Conservation (phyloP, 106 monocot species). For the Chionographis japonica region DNA sequence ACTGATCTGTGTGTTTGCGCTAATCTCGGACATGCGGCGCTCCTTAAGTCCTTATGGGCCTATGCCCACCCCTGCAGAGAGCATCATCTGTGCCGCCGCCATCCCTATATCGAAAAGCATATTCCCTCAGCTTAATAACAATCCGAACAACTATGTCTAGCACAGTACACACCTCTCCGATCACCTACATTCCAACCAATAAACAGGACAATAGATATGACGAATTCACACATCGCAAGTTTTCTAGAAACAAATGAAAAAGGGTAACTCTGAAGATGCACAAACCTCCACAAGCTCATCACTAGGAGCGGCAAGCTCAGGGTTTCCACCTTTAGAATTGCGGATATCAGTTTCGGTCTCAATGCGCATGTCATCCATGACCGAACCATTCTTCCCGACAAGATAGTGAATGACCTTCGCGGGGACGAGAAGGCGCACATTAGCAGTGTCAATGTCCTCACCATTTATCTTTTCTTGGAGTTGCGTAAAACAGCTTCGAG, state of each 20-base stretch:
- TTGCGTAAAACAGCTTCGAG: constrained; percentile 80
- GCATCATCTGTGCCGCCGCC: neutral
- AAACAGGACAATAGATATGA: too few relatives aligned
- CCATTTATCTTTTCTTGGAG: constrained; percentile 89
- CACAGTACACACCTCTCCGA: constrained; percentile 51
- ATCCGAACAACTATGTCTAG: constrained; percentile 83
- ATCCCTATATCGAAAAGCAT: constrained; percentile 63
- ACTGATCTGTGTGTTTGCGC: too few relatives aligned
- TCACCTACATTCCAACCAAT: constrained; percentile 33
- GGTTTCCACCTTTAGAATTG: constrained; percentile 82
- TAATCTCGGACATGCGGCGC: too few relatives aligned
- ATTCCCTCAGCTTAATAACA: constrained; percentile 73
- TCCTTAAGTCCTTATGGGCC: too few relatives aligned
- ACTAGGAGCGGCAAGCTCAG: constrained; percentile 42
- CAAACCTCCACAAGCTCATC: constrained; percentile 92
- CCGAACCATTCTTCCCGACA: constrained; percentile 84
- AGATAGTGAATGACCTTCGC: constrained; percentile 80
- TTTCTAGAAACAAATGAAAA: neutral
- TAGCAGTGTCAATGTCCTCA: constrained; percentile 55
- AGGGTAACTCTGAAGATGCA: neutral
- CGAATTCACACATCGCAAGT: neutral
- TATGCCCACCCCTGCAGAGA: too few relatives aligned
- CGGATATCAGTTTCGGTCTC: constrained; percentile 70
- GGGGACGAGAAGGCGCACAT: constrained; percentile 76
- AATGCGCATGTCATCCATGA: constrained; percentile 87